Percentiles rank a stretch among this genome's conserved stretches.
Conservation (phyloP, 2,329 filamentous ascomycete genomes). For the Apiospora sp. region DNA sequence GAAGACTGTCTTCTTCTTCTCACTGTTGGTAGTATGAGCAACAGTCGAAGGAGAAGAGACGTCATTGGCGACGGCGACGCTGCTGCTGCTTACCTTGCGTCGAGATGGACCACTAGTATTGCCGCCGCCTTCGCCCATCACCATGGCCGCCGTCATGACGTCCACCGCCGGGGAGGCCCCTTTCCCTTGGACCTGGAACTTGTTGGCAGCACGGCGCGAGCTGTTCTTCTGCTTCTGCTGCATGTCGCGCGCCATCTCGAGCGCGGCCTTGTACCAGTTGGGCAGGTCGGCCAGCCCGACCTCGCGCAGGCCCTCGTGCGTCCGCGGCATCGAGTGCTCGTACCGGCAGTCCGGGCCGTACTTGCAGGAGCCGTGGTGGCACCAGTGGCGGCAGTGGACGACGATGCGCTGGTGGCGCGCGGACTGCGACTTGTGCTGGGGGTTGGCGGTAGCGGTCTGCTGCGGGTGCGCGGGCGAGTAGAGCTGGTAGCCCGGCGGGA, state of each 20-base stretch:
- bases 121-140: neutral
- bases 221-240: neutral
- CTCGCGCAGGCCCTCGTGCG: slow-evolving; percentile 47
- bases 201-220: neutral
- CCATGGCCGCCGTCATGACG: neutral
- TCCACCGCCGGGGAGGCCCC: neutral
- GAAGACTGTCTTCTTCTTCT: neutral
- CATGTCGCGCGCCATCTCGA: slow-evolving; percentile 27
- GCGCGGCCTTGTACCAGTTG: slow-evolving; percentile 48
- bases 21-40: neutral
- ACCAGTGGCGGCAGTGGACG: slow-evolving; percentile 56
- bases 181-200: neutral
- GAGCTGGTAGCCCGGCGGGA: neutral
- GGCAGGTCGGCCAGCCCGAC: slow-evolving; percentile 53
- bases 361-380: slow-evolving; percentile 55
- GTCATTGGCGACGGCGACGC: neutral
- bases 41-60: neutral
- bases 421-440: neutral
- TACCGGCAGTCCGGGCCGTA: slow-evolving; percentile 53
- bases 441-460: slow-evolving; percentile 10
- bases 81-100: neutral
- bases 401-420: slow-evolving; percentile 20
- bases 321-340: slow-evolving; percentile 57
- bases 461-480: slow-evolving; percentile 25
- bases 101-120: neutral